Evolutionary conservation across 1,284 basidiomycete species (phyloP), one percentile per base, ranked within the genome.

Genomic region (Apiotrichum brassicae): DNA sequence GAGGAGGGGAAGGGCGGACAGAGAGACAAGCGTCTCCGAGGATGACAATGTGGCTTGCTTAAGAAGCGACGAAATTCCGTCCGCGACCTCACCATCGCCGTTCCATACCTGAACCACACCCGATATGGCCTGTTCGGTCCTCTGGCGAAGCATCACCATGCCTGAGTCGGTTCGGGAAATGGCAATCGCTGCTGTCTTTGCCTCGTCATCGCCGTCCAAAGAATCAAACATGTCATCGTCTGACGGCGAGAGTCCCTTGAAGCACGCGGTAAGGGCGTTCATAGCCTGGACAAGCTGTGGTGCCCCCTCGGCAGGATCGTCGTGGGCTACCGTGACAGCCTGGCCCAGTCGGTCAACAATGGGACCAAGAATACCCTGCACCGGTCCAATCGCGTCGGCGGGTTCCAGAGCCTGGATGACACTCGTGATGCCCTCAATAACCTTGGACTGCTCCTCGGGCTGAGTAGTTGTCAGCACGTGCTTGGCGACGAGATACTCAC

Each of bases 361-460:
- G 0, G 90, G 89, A 42, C 75, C 78, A 6, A 88, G 78, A 49
- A 92, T 85, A 3, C 82, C 83, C 83, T 87, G 82, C n/a, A 91
- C 77, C 0, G 87, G 85, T 1, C 82, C 78, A 23, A 92, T 82
- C 46, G 82, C 86, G 44, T 89, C 83, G 19, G 75, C 73, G 0
- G 87, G 82, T 0, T 85, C 82, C 43, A 94, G 68, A 0, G 89
- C 90, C 62, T 93, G 87, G 38, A 93, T 86, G 2, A 94, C 87
- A 53, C 87, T 91, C 2, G 87, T 83, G 50, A 94, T 91, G 0
- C 84, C 87, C 66, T 93, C 86, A 43, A 93, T 75, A 1, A 93
- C 86, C 71, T 91, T 93, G 56, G 82, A 81, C 71, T 86, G 87
- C 72, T 93, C 89, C 22, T 85, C 84, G 54, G 89, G 85, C 84